A percentile compares a stretch with the other conserved stretches of the same genome.
Conservation (phyloP, 2,329 filamentous ascomycete species). For the Stylonectria norvegica region DNA sequence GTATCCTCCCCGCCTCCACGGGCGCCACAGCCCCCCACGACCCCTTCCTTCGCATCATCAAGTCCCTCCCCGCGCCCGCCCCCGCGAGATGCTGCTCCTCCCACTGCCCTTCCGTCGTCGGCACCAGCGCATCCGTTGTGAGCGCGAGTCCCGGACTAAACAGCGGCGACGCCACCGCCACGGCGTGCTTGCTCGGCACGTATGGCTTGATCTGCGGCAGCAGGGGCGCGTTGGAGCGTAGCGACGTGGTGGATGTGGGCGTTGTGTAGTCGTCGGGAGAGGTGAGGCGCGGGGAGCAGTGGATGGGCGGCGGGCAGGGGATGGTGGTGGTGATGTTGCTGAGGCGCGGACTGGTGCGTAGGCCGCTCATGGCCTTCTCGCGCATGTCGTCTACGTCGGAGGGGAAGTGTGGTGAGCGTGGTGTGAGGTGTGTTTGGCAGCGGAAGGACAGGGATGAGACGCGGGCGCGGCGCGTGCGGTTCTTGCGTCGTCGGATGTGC, state of each 20-base stretch:
- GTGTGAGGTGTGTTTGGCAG: slow-evolving; percentile 42
- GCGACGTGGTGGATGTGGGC: slow-evolving; percentile 33
- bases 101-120: slow-evolving; percentile 17
- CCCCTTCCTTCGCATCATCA: slow-evolving; percentile 20
- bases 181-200: slow-evolving; percentile 29
- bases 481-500: slow-evolving; percentile 44
- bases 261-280: slow-evolving; percentile 25
- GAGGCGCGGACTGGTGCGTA: slow-evolving; percentile 10
- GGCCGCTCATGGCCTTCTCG: slow-evolving; percentile 3
- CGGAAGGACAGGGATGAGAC: slow-evolving; percentile 49
- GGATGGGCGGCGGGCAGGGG: slow-evolving; percentile 17
- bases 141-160: slow-evolving; percentile 22
- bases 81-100: slow-evolving; percentile 11
- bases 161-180: slow-evolving; percentile 17
- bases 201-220: slow-evolving; percentile 29
- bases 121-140: slow-evolving; percentile 5
- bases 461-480: slow-evolving; percentile 21
- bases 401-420: too few relatives aligned
- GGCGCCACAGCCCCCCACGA: slow-evolving; percentile 30
- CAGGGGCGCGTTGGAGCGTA: slow-evolving; percentile 34
- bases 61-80: slow-evolving; percentile 7
- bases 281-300: slow-evolving; percentile 9
- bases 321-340: slow-evolving; percentile 18
- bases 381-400: too few relatives aligned
- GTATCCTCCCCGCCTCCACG: slow-evolving; percentile 34